A percentile compares a stretch with the other conserved stretches of the same genome.
phyloP scores from a whole-genome alignment of 371 early-diverging fungal genomes.

The Rhizomucor miehei region DNA sequence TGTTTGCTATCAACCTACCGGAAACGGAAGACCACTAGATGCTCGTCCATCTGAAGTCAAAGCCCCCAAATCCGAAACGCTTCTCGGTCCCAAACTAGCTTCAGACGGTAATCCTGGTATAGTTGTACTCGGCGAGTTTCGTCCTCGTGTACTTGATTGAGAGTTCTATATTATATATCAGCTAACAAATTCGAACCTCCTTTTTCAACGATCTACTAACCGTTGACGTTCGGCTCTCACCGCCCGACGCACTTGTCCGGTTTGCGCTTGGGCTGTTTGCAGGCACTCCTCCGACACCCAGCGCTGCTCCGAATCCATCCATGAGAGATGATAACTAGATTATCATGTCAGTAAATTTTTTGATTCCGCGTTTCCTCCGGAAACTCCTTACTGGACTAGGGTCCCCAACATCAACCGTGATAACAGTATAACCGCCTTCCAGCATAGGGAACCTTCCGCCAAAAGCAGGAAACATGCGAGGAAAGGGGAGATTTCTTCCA shows the following conservation, averaged over 20 bases:
- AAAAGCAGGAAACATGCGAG: constrained; percentile 22
- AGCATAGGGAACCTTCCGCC: constrained; percentile 29
- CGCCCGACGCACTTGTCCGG: no score
- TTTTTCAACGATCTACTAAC: no score
- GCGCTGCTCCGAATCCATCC: constrained; percentile 11
- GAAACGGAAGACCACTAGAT: constrained; percentile 25
- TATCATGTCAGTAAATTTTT: neutral
- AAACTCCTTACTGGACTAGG: constrained; percentile 28
- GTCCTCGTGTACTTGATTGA: no score
- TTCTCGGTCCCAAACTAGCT: no score
- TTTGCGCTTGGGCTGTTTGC: no score
- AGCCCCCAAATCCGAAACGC: no score
- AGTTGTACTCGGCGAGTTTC: no score
- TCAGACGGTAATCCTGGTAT: no score
- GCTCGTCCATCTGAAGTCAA: neutral
- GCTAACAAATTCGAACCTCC: no score
- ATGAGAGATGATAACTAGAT: constrained; percentile 23
- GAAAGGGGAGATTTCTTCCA: constrained; percentile 9
- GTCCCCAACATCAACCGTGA: constrained; percentile 40
- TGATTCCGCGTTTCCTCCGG: neutral
- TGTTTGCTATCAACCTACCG: constrained; percentile 20
- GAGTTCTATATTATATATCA: no score
- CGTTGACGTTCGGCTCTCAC: no score
- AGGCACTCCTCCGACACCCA: no score
- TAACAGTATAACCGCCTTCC: constrained; percentile 46